These are phyloP conservation scores for Massarina eburnea DNA, from an alignment of 2,329 filamentous ascomycete genomes.

Conservation along the genomic window DNA sequence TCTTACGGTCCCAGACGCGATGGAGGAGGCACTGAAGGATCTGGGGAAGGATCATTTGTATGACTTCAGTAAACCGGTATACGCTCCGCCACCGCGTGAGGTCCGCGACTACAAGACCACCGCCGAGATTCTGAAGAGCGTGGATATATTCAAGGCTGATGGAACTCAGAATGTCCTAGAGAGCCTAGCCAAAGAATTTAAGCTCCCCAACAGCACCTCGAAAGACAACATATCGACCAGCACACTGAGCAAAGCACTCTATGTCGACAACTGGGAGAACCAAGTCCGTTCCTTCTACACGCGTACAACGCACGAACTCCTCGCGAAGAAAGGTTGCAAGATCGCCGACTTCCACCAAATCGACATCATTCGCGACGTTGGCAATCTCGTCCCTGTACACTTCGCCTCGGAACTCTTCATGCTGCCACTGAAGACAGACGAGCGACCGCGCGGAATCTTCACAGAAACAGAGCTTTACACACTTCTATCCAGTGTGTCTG, in stretches of 20 bases:
- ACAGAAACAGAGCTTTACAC: slow-evolving; percentile 57
- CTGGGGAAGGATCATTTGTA: slow-evolving; percentile 70
- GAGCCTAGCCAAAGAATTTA: slow-evolving; percentile 36
- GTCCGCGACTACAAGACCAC: slow-evolving; percentile 64
- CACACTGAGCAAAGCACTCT: slow-evolving; percentile 57
- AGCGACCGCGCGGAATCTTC: slow-evolving; percentile 54
- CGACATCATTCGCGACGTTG: slow-evolving; percentile 66
- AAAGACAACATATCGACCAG: slow-evolving; percentile 29
- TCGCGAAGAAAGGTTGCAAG: slow-evolving; percentile 66
- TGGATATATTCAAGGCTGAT: slow-evolving; percentile 63
- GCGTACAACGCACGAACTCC: slow-evolving; percentile 61
- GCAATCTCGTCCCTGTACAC: slow-evolving; percentile 57
- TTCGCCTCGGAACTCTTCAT: slow-evolving; percentile 59
- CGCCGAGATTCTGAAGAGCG: slow-evolving; percentile 62
- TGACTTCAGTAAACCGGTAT: slow-evolving; percentile 65
- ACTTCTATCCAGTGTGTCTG: slow-evolving; percentile 56
- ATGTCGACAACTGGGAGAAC: slow-evolving; percentile 62
- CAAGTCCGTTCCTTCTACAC: slow-evolving; percentile 70
- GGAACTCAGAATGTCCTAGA: slow-evolving; percentile 68
- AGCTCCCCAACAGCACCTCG: slow-evolving; percentile 13
- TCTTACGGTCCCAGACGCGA: slow-evolving; percentile 70
- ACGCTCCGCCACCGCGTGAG: slow-evolving; percentile 51
- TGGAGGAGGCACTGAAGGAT: slow-evolving; percentile 67
- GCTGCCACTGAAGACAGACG: slow-evolving; percentile 57
- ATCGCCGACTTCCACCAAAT: slow-evolving; percentile 66